Evolutionary conservation across 2,329 filamentous ascomycete species (phyloP), one percentile per base, ranked within the genome.

Genomic region (Clonostachys byssicola): DNA sequence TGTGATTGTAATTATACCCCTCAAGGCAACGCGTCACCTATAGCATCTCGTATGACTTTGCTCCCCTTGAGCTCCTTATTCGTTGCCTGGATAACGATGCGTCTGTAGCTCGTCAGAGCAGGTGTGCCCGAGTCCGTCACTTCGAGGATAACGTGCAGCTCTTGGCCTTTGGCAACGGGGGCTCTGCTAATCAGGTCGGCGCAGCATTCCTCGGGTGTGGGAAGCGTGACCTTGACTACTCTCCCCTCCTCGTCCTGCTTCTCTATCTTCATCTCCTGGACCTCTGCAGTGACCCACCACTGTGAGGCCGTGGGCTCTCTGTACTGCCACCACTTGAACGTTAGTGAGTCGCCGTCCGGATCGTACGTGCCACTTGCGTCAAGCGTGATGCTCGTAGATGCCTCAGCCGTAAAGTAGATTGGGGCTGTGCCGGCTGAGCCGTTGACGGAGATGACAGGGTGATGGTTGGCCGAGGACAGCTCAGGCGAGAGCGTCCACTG

Each of bases 281-380:
- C 62, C 1, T 66, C 60, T 5, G 73, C 67, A 48, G 74, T 65
- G 3, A 63, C 55, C 18, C 64, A 59, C 62, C 70, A 74, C 50
- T 77, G 72, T 3, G 67, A 51, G 8, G 60, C 56, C 41, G 51
- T 59, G 2, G 62, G 58, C 45, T 68, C 66, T 12, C 50, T 53
- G 55, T 79, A 78, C 36, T 77, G 73, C 57, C 66, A 75, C 75
- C 75, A 78, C 43, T 67, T 68, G 60, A 72, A 78, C 5, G 60
- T 64, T 16, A 78, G 55, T 8, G 61, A 51, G 43, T 67, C 65
- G 6, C 58, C 59, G 47, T 78, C 72, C 0, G 73, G 72, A 53
- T 78, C 73, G 48, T 73, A 49, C 1, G 70, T 71, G 34, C 56
- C 58, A 1, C 66, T 65, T 1, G 74, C 74, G 49, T 78, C 73